These are phyloP conservation scores for Agrocybe chaxingu DNA, from an alignment of 768 basidiomycete genomes.

Conservation along the genomic window DNA sequence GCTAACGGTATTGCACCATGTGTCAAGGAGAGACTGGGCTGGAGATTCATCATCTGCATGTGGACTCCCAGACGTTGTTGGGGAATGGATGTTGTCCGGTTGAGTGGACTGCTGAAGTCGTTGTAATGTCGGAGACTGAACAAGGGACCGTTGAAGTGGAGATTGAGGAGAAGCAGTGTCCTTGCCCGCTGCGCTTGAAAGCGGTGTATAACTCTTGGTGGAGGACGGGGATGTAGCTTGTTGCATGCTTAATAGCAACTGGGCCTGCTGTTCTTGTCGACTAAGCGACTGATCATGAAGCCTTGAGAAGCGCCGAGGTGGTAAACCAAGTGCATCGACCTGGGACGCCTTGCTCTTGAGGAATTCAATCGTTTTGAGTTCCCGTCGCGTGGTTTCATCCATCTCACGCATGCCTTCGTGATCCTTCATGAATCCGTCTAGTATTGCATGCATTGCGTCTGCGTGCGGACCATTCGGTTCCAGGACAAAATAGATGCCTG, in stretches of 20 bases:
- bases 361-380: constrained; percentile 84
- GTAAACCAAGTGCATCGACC: constrained; percentile 33
- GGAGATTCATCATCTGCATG: constrained; percentile 70
- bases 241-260: constrained; percentile 47
- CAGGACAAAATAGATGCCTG: constrained; percentile 80
- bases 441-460: constrained; percentile 69
- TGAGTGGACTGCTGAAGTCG: constrained; percentile 50
- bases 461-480: constrained; percentile 72
- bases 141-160: constrained; percentile 27
- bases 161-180: constrained; percentile 24
- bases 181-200: constrained; percentile 17
- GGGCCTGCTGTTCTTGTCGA: constrained; percentile 44
- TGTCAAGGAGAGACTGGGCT: constrained; percentile 76
- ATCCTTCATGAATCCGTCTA: constrained; percentile 75
- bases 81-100: constrained; percentile 50
- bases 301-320: constrained; percentile 20
- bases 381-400: constrained; percentile 80
- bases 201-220: constrained; percentile 27
- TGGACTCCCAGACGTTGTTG: constrained; percentile 68
- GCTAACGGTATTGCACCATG: constrained; percentile 82
- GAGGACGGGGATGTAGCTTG: constrained; percentile 33
- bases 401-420: constrained; percentile 63
- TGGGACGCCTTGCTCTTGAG: constrained; percentile 67
- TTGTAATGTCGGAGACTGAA: constrained; percentile 56
- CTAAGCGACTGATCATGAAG: constrained; percentile 22